Evolutionary conservation across 306 rosid genomes (phyloP), one percentile per base, ranked within the genome.

Genomic region (Cucurbita pepo): DNA sequence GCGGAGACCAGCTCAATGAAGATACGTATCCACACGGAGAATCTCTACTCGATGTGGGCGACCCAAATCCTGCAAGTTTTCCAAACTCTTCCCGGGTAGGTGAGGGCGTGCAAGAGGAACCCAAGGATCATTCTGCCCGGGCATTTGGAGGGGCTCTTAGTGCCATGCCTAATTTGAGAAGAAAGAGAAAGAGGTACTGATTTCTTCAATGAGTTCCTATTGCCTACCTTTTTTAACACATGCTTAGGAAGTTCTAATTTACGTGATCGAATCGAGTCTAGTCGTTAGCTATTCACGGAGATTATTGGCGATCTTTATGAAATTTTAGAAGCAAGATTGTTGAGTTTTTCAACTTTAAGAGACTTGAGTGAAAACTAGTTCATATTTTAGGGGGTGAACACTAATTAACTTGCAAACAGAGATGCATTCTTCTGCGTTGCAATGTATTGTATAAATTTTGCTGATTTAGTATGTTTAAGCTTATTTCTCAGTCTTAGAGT

Each of bases 91-190:
- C 81, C 48, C 76, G 72, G 56, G 69, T 18, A 13, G 69, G 38
- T 58, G 77, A n/a, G 71, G 62, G 36, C 18, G 55, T 30, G 71
- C 79, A 41, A 58, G 85, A 81, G 78, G 76, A 81, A 66, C 66
- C 64, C 30, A 59, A 40, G 18, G 81, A 74, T 44, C 25, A 52
- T 73, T 54, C 56, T 76, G 80, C 63, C 25, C 66, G 36, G 51
- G 62, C 76, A 56, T 75, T 83, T 12, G 60, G 37, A 0, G 81
- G 77, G 48, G 86, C 83, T 74, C 80, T 93, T 37, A 82, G 84
- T 10, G 89, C 90, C 37, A 90, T 93, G 86, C 96, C 98, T n/a
- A 81, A 78, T 75, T 74, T 90, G 75, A 90, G 80, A 81, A 93
- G 74, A 69, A 88, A 83, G 71, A 82, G 81, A 47, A 75, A 85